phyloP scores from a whole-genome alignment of 2,329 filamentous ascomycete species.

The Aspergillus sp. region DNA sequence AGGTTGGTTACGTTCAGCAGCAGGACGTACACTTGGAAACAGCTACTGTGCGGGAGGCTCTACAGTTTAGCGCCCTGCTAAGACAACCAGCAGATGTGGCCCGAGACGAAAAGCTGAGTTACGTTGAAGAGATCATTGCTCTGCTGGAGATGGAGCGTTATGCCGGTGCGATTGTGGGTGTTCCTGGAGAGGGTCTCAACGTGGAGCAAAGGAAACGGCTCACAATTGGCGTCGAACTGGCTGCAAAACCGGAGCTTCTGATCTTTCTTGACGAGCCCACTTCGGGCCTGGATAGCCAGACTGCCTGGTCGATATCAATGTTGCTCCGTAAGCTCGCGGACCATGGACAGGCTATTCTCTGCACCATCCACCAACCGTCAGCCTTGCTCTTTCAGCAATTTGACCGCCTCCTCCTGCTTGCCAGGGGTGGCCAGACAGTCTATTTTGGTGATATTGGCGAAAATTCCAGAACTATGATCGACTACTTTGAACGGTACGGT shows the following conservation, averaged over 20 bases:
- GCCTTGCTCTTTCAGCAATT: conserved; percentile 91
- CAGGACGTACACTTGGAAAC: conserved; percentile 86
- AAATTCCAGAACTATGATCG: conserved; percentile 56
- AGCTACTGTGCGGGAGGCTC: conserved; percentile 81
- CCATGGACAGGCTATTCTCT: conserved; percentile 88
- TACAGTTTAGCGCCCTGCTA: conserved; percentile 81
- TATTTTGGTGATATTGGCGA: conserved; percentile 69
- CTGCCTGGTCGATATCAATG: conserved; percentile 87
- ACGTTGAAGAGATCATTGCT: conserved; percentile 87
- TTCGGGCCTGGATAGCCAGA: conserved; percentile 89
- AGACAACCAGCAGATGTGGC: conserved; percentile 77
- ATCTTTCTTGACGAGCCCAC: conserved; percentile 95
- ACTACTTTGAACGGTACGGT: conserved; percentile 66
- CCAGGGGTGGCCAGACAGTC: conserved; percentile 64
- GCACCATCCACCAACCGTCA: conserved; percentile 94
- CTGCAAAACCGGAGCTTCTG: conserved; percentile 83
- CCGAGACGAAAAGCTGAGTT: conserved; percentile 74
- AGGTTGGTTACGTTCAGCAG: conserved; percentile 89
- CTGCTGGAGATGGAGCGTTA: conserved; percentile 87
- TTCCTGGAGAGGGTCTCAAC: conserved; percentile 66
- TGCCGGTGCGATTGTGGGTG: conserved; percentile 85
- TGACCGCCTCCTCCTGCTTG: conserved; percentile 64
- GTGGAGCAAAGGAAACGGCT: conserved; percentile 70
- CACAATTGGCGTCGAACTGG: conserved; percentile 94
- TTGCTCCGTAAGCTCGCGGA: conserved; percentile 86